Conservation (phyloP, 2,329 filamentous ascomycete species). For the Trichoderma arundinaceum region DNA sequence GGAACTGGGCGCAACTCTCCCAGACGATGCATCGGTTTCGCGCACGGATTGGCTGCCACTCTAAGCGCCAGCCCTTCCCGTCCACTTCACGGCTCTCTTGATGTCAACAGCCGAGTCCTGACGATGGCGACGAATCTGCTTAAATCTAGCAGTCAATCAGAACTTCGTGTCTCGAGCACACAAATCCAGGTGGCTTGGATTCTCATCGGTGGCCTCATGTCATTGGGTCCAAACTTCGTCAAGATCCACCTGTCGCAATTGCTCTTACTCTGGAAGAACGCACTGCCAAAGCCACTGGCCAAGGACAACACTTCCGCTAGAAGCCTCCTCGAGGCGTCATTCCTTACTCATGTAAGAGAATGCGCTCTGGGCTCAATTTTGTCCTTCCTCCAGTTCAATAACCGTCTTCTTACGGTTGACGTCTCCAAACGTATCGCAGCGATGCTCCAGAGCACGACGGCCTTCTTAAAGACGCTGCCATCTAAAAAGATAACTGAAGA, state of each 20-base stretch:
- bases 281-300: conserved; percentile 89
- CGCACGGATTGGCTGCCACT: conserved; percentile 87
- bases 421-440: conserved; percentile 89
- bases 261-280: conserved; percentile 95
- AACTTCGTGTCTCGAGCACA: conserved; percentile 87
- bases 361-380: conserved; percentile 91
- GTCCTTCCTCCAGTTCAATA: conserved; percentile 92
- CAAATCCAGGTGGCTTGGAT: conserved; percentile 99
- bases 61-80: conserved; percentile 87
- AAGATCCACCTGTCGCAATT: conserved; percentile 97
- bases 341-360: conserved; percentile 91
- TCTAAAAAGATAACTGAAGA: conserved; percentile 86
- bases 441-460: conserved; percentile 94
- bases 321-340: conserved; percentile 86
- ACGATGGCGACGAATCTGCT: conserved; percentile 89
- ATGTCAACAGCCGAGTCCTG: conserved; percentile 90
- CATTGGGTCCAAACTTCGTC: conserved; percentile 94
- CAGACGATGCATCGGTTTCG: conserved; percentile 84
- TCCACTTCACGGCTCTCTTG: conserved; percentile 91
- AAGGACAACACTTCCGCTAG: conserved; percentile 88
- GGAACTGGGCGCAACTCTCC: conserved; percentile 77
- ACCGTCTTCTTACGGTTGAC: conserved; percentile 87
- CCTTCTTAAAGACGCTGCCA: conserved; percentile 85
- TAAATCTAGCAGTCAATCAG: conserved; percentile 89
- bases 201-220: conserved; percentile 94